Evolutionary conservation across 2,329 filamentous ascomycete genomes (phyloP).

Genomic region (Aschersonia sp.): DNA sequence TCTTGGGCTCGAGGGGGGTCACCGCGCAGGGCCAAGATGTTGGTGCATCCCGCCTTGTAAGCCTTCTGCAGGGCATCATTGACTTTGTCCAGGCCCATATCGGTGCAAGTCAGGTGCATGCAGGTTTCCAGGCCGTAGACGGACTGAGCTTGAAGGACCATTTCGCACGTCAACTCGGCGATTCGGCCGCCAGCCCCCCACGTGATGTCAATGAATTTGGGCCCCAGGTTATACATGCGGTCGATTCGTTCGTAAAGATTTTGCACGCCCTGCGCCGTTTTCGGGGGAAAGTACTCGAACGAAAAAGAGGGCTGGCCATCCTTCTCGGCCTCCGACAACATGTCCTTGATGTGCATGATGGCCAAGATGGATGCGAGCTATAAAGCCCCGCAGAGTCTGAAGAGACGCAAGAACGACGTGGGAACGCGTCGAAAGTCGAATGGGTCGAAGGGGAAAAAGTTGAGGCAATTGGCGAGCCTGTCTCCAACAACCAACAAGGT

Average conservation of each 20-base stretch:
- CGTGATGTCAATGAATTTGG: conserved; percentile 94
- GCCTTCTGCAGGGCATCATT: conserved; percentile 77
- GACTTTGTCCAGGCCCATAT: conserved; percentile 89
- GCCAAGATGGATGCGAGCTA: background rate
- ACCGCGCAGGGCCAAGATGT: conserved; percentile 85
- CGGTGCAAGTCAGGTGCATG: conserved; percentile 97
- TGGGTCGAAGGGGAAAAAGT: background rate
- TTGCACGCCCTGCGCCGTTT: conserved; percentile 93
- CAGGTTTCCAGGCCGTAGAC: conserved; percentile 95
- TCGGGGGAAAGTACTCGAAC: conserved; percentile 98
- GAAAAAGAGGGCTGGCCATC: conserved; percentile 81
- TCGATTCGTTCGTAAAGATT: conserved; percentile 99
- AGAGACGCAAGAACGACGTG: background rate
- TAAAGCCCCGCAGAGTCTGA: background rate
- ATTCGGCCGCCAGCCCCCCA: conserved; percentile 92
- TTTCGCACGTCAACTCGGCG: conserved; percentile 87
- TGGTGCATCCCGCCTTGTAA: conserved; percentile 91
- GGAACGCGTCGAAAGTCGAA: background rate
- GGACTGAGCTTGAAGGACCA: conserved; percentile 90
- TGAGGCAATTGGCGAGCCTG: background rate
- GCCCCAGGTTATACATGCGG: conserved; percentile 89
- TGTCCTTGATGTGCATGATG: conserved; percentile 91
- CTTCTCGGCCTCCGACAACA: conserved; percentile 69
- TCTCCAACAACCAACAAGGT: too few species aligned
- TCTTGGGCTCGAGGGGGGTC: conserved; percentile 90